Percentiles rank a stretch among this genome's conserved stretches.
phyloP scores from a whole-genome alignment of 1,139 yeast species.

The Yamadazyma oceani region DNA sequence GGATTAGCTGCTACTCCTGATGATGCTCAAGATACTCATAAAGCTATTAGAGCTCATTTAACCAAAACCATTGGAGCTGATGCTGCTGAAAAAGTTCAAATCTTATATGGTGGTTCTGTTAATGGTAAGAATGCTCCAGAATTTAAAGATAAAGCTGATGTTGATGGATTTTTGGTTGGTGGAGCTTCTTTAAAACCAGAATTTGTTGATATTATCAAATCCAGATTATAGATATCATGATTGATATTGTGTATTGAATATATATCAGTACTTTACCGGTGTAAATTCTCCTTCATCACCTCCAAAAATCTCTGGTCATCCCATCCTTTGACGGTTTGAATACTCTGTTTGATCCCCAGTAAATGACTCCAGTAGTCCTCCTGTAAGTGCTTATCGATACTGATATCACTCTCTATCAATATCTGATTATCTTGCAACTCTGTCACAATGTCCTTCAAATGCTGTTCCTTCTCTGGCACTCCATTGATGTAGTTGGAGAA shows the following conservation, averaged over 20 bases:
- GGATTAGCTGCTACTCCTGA: conserved; percentile 99
- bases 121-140: conserved; percentile 91
- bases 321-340: conserved; percentile 14
- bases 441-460: conserved; percentile 26
- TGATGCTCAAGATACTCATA: conserved; percentile 95
- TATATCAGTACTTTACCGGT: neutral
- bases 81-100: conserved; percentile 78
- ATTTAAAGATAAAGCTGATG: conserved; percentile 89
- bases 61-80: conserved; percentile 72
- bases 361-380: conserved; percentile 21
- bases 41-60: conserved; percentile 81
- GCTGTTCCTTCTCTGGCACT: conserved; percentile 20
- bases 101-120: conserved; percentile 98
- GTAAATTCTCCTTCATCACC: neutral
- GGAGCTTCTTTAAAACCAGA: conserved; percentile 99
- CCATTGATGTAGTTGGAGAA: conserved; percentile 64
- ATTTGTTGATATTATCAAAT: conserved; percentile 91
- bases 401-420: conserved; percentile 39
- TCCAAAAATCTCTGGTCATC: no score
- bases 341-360: conserved; percentile 18
- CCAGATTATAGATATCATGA: conserved; percentile 84
- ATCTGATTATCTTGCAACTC: conserved; percentile 25
- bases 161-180: conserved; percentile 99
- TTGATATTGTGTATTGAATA: conserved; percentile 3
- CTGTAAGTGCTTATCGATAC: conserved; percentile 27